Conservation (phyloP, 805 yeast species). For the Lipomyces mesembrius region DNA sequence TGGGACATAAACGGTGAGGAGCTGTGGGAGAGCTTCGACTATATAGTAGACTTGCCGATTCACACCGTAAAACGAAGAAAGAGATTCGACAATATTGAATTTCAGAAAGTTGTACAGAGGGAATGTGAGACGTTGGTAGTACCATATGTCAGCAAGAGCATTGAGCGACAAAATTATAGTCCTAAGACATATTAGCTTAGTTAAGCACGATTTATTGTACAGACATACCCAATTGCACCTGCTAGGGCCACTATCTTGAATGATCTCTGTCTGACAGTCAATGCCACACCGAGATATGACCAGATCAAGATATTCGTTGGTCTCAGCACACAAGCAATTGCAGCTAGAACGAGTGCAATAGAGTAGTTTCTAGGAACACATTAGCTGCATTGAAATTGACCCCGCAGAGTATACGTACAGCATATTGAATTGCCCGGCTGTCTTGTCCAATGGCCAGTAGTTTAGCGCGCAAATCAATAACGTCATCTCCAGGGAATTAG, state of each 20-base stretch:
- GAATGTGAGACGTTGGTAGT: conserved; percentile 53
- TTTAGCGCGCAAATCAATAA: conserved; percentile 68
- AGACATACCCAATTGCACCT: conserved; percentile 32
- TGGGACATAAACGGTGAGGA: conserved; percentile 70
- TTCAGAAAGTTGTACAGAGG: conserved; percentile 73
- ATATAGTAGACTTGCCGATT: conserved; percentile 86
- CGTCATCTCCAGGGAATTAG: conserved; percentile 79
- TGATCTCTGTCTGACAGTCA: conserved; percentile 38
- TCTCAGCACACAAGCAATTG: conserved; percentile 56
- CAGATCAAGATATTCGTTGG: conserved; percentile 86
- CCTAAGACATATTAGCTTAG: conserved; percentile 28
- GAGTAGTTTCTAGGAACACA: conserved; percentile 38
- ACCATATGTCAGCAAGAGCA: conserved; percentile 58
- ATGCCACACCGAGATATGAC: conserved; percentile 60
- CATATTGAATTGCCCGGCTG: conserved; percentile 5
- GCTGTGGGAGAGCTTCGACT: conserved; percentile 78
- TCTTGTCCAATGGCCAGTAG: conserved; percentile 68
- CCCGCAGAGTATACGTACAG: conserved; percentile 2
- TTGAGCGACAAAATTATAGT: conserved; percentile 49
- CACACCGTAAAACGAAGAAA: conserved; percentile 82
- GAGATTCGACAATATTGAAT: conserved; percentile 74
- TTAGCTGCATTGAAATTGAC: neutral
- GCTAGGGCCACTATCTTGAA: conserved; percentile 19
- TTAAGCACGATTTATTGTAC: neutral
- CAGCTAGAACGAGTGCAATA: conserved; percentile 48